Conservation (phyloP, 345 rosid species). For the Citrus sinensis region DNA sequence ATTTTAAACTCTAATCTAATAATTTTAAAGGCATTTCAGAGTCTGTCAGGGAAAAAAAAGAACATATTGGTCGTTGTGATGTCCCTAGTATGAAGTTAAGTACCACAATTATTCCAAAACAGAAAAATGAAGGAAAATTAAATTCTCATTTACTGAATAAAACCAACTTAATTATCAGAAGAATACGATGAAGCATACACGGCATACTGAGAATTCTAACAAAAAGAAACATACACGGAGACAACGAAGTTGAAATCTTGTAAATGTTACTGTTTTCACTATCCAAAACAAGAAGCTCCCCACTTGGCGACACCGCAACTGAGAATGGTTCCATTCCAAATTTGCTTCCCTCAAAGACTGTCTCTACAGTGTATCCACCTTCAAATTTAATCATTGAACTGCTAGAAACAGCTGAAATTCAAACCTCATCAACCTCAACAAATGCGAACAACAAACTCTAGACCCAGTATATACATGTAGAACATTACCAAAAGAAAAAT, state of each 20-base stretch:
- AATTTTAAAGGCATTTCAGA: slow-evolving; percentile 8
- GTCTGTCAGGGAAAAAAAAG: slow-evolving; percentile 6
- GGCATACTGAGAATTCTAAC: background rate
- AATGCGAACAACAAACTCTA: background rate
- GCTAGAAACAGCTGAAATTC: slow-evolving; percentile 57
- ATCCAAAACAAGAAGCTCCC: slow-evolving; percentile 87
- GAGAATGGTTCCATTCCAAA: slow-evolving; percentile 87
- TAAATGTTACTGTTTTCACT: slow-evolving; percentile 83
- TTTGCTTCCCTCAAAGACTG: slow-evolving; percentile 95
- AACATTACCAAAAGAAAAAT: background rate
- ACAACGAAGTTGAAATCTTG: slow-evolving; percentile 77
- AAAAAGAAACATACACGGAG: slow-evolving; percentile 56
- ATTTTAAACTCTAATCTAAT: slow-evolving; percentile 7
- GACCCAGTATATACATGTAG: background rate
- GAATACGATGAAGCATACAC: background rate
- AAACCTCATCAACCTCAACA: slow-evolving; percentile 18
- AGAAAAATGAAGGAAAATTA: background rate
- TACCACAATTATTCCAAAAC: background rate
- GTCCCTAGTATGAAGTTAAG: slow-evolving; percentile 41
- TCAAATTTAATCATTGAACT: slow-evolving; percentile 96
- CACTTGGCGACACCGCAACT: slow-evolving; percentile 62
- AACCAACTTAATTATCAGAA: background rate
- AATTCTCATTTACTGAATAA: background rate
- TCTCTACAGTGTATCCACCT: slow-evolving; percentile 89
- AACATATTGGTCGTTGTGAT: background rate